phyloP scores from a whole-genome alignment of 345 rosid species.

The Geranium brycei region DNA sequence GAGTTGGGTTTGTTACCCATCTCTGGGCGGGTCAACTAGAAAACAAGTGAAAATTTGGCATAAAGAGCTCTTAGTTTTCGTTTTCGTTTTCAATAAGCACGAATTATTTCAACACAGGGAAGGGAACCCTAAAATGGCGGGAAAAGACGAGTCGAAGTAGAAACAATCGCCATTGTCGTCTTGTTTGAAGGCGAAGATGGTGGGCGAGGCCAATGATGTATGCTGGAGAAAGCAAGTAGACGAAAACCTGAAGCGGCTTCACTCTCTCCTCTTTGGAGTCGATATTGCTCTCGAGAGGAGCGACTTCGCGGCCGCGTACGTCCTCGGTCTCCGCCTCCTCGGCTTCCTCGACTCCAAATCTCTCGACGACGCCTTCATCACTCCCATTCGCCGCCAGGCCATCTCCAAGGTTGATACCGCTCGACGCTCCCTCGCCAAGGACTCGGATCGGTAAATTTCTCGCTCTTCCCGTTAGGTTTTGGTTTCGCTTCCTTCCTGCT shows the following conservation, averaged over 20 bases:
- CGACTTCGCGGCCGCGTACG: slow-evolving; percentile 55
- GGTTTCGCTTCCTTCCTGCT: not conserved
- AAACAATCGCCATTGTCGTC: not conserved
- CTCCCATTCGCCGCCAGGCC: slow-evolving; percentile 59
- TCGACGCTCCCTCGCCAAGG: slow-evolving; percentile 43
- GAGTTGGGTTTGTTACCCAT: too few relatives aligned
- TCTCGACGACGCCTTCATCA: slow-evolving; percentile 43
- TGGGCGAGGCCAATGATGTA: slow-evolving; percentile 17
- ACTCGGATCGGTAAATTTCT: slow-evolving; percentile 55
- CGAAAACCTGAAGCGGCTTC: slow-evolving; percentile 71
- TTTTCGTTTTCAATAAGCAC: not conserved
- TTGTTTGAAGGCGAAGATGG: slow-evolving; percentile 16
- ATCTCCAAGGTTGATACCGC: slow-evolving; percentile 49
- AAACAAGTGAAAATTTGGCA: not conserved
- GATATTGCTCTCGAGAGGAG: slow-evolving; percentile 55
- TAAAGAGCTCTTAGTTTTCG: too few relatives aligned
- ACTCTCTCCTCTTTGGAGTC: slow-evolving; percentile 69
- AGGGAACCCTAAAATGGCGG: slow-evolving; percentile 27
- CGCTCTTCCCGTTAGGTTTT: not conserved
- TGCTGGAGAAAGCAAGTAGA: slow-evolving; percentile 69
- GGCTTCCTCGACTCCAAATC: slow-evolving; percentile 84
- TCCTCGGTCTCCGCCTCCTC: slow-evolving; percentile 68
- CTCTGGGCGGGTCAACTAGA: not conserved
- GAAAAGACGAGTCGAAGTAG: slow-evolving; percentile 17
- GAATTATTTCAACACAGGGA: not conserved